Conservation (phyloP, 1,284 basidiomycete species). For the Cutaneotrichosporon sp. region DNA sequence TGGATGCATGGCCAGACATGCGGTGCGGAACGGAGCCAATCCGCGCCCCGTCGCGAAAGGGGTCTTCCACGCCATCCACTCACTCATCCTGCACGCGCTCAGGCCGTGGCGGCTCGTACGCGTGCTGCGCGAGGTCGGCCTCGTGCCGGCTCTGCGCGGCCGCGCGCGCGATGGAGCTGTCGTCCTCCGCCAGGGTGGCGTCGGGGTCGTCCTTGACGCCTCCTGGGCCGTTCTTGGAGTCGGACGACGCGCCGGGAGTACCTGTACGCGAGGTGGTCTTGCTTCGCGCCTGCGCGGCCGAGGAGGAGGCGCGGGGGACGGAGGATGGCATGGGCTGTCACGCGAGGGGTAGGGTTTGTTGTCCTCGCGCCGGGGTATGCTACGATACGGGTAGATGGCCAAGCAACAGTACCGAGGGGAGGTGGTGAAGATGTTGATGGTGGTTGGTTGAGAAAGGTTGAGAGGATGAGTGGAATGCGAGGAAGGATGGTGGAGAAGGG, state of each 20-base stretch:
- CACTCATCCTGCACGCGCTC: conserved; percentile 41
- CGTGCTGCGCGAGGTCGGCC: conserved; percentile 36
- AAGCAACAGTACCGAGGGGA: background rate
- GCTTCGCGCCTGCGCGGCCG: background rate
- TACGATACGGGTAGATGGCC: background rate
- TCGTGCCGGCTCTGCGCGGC: conserved; percentile 22
- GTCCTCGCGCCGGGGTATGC: background rate
- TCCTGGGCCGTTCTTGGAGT: background rate
- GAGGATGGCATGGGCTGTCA: background rate
- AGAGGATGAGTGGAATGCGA: no score
- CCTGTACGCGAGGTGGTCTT: background rate
- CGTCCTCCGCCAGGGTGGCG: background rate
- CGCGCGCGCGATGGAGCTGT: background rate
- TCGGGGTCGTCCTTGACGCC: background rate
- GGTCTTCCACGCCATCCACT: conserved; percentile 17
- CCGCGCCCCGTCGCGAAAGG: background rate
- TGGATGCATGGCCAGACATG: background rate
- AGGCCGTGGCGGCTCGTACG: conserved; percentile 27
- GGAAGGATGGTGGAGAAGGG: background rate
- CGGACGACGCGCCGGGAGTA: background rate
- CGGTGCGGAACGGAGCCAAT: background rate
- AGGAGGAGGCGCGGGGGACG: background rate
- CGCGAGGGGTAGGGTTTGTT: background rate
- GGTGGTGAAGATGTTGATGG: background rate
- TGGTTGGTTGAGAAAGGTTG: background rate